Evolutionary conservation across 805 yeast genomes (phyloP), one percentile per base, ranked within the genome.

Genomic region (Saccharomycopsis sp.): DNA sequence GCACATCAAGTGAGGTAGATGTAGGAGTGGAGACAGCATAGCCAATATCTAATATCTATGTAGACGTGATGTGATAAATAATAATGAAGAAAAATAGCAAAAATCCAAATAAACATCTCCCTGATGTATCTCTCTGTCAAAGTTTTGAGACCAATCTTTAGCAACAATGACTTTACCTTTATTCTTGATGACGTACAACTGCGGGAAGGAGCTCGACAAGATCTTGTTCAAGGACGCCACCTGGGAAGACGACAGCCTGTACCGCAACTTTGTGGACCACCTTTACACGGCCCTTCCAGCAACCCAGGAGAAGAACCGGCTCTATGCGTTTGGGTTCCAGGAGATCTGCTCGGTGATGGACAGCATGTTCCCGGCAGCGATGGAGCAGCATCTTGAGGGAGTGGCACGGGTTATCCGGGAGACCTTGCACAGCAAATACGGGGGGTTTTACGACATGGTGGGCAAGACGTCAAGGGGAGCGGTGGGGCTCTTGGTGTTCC

Each of bases 291-390:
- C 18, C 23, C 39, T 40, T 13, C 43, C 43, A 4, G 26, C 9
- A 22, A 15, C 38, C 12, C 17, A 30, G 9, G n/a, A n/a, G n/a
- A n/a, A n/a, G n/a, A n/a, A n/a, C n/a, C n/a, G 27, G 16, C 16
- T 42, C 8, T 42, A 32, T 39, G 80, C 70, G 1, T 74, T 79
- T 55, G 86, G 80, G 2, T 71, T 80, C 46, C 80, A 81, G 54
- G 92, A 81, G 53, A 50, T 80, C 8, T 67, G 78, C 37, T 55
- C 76, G 2, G 59, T 76, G 1, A 52, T 77, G 49, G 77, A 77
- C 43, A 77, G 79, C 2, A 63, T 76, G 2, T 65, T 69, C 35
- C 53, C 61, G 5, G 50, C 53, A 2, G 22, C 41, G 1, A 69
- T 76, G 2, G 57, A 64, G 10, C 49, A 53, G 4, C 55, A 62